Conservation (phyloP, 371 early-diverging fungal genomes). For the Mortierella sp. region DNA sequence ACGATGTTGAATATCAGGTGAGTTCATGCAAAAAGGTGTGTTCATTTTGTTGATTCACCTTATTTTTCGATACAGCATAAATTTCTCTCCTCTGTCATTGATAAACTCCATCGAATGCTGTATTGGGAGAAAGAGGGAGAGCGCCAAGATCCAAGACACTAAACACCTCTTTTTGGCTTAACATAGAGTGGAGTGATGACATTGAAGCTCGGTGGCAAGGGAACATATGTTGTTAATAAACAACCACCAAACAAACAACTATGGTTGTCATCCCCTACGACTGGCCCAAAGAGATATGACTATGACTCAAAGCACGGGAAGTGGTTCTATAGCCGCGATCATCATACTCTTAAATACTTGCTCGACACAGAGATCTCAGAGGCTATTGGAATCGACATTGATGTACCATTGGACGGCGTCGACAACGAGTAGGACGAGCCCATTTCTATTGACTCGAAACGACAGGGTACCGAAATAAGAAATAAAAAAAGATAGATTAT, state of each 20-base stretch:
- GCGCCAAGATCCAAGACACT: neutral
- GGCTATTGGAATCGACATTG: slow-evolving; percentile 46
- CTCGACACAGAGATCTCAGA: slow-evolving; percentile 77
- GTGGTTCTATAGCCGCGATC: slow-evolving; percentile 85
- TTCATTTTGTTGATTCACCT: neutral
- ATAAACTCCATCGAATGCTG: neutral
- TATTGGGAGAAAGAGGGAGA: too few species aligned
- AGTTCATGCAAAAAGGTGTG: slow-evolving; percentile 57
- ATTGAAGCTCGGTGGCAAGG: slow-evolving; percentile 82
- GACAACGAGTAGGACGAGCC: neutral
- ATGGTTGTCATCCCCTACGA: slow-evolving; percentile 97
- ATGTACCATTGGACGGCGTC: slow-evolving; percentile 46
- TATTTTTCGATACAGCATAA: neutral
- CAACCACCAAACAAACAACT: slow-evolving; percentile 99
- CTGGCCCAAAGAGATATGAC: slow-evolving; percentile 95
- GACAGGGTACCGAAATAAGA: neutral
- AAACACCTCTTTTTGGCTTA: neutral
- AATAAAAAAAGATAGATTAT: neutral
- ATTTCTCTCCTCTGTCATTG: too few species aligned
- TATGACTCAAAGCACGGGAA: slow-evolving; percentile 64
- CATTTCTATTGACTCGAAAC: neutral
- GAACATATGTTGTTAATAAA: slow-evolving; percentile 98
- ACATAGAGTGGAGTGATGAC: slow-evolving; percentile 88
- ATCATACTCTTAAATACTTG: slow-evolving; percentile 74
- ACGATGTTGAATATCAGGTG: slow-evolving; percentile 89